phyloP scores from a whole-genome alignment of 371 early-diverging fungal genomes.

The Rhizopus delemar region DNA sequence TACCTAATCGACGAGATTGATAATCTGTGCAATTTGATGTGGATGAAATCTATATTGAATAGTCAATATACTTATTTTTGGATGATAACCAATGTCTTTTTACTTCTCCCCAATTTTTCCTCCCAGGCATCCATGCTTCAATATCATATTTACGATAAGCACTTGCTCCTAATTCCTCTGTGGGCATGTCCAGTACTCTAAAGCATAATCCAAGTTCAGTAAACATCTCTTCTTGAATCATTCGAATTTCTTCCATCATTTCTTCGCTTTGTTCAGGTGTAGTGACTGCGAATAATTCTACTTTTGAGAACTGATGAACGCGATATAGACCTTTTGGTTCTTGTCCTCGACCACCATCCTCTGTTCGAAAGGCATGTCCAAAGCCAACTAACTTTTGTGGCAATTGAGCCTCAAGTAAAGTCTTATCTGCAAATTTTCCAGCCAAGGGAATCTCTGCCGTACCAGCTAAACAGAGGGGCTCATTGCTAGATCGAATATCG shows the following conservation, averaged over 20 bases:
- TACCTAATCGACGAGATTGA: constrained; percentile 75
- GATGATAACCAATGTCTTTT: neutral
- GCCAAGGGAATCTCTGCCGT: constrained; percentile 95
- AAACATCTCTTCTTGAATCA: constrained; percentile 78
- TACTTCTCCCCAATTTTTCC: constrained; percentile 88
- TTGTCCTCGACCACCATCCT: constrained; percentile 85
- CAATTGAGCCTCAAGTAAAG: constrained; percentile 54
- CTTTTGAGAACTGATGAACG: constrained; percentile 93
- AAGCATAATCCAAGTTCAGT: constrained; percentile 79
- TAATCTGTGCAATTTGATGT: constrained; percentile 90
- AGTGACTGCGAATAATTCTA: constrained; percentile 85
- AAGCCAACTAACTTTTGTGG: constrained; percentile 79
- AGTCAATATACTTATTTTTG: neutral
- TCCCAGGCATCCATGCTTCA: constrained; percentile 95
- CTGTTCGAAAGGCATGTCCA: constrained; percentile 87
- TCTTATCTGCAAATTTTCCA: constrained; percentile 71
- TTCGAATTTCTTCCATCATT: constrained; percentile 71
- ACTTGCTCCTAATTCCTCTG: constrained; percentile 89
- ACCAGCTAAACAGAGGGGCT: constrained; percentile 74
- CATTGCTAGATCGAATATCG: constrained; percentile 49
- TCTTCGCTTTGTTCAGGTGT: constrained; percentile 66
- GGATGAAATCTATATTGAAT: constrained; percentile 62
- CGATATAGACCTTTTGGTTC: constrained; percentile 89
- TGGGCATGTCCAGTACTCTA: constrained; percentile 91
- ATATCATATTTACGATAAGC: constrained; percentile 92